Evolutionary conservation across 345 rosid genomes (phyloP), one percentile per base, ranked within the genome.

Genomic region (Populus alba): DNA sequence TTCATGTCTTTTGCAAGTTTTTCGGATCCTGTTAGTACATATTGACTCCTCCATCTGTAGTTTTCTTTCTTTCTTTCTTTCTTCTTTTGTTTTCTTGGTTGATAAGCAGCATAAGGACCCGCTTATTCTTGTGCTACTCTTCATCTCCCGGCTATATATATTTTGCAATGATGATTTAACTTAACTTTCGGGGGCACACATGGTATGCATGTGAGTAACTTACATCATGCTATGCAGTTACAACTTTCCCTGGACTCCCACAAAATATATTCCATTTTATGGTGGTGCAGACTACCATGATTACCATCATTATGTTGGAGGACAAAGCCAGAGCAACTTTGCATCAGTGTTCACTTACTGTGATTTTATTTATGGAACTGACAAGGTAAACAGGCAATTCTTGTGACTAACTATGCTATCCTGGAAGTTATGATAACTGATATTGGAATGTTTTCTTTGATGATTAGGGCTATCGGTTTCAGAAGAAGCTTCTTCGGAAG

Each of bases 231-330:
- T 3, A 62, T 77, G 86, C 86, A 94, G 97, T 69, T 96, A 91
- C 72, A 97, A 94, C 81, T 91, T 94, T 73, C 99, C 97, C 31
- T 96, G 99, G 99, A 74, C 75, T 86, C 91, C 92, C 53, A 88
- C 97, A 66, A 96, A 88, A 79, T 92, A 89, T 75, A 92, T 96
- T 35, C 99, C 99, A 53, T 96, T 96, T 82, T 96, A 96, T 71
- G 98, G 98, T 51, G 99, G 99, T 3, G 97, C 99, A 23, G 97
- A 96, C 75, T 87, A 96, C 85, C 99, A 96, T 74, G 99, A 96
- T 83, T 96, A 96, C 78, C 98, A 96, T 83, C 99, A 96, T 81
- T 96, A 94, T 77, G 98, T 96, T 78, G 99, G 99, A 81, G 97
- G 90, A 81, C 97, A 97, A 83, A 94, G 98, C 91, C 99, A 94